A percentile compares a stretch with the other conserved stretches of the same genome.
These are phyloP conservation scores for Fusarium sp. DNA, from an alignment of 2,329 filamentous ascomycete species.

Conservation along the genomic window DNA sequence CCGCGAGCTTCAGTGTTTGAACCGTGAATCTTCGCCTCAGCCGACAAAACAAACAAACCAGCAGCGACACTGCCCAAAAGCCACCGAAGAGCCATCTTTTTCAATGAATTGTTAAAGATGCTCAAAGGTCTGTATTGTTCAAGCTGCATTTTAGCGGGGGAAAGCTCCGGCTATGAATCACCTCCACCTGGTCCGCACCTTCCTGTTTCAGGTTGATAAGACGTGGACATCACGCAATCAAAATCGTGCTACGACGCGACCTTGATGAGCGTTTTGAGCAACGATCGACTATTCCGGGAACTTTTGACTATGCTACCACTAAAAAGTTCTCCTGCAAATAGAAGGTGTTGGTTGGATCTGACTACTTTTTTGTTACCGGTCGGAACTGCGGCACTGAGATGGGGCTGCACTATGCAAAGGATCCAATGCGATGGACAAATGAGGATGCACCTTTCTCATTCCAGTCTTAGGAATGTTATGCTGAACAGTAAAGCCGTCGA, in stretches of 20 bases:
- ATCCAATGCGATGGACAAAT: neutral
- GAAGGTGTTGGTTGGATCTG: neutral
- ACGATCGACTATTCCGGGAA: neutral
- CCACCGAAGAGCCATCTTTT: conserved; percentile 22
- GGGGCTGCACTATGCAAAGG: neutral
- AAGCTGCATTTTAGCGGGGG: conserved; percentile 4
- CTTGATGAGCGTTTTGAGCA: neutral
- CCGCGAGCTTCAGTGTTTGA: neutral
- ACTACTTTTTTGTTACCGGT: neutral
- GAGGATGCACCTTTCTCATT: neutral
- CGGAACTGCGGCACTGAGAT: neutral
- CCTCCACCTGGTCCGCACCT: neutral
- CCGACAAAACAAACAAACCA: conserved; percentile 11
- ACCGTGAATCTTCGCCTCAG: neutral
- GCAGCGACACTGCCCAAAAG: conserved; percentile 14
- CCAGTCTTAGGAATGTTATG: neutral
- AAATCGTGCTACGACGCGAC: neutral
- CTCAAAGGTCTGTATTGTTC: neutral
- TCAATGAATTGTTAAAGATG: conserved; percentile 1
- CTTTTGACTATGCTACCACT: neutral
- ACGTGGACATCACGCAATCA: neutral
- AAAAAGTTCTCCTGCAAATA: neutral
- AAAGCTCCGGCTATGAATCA: neutral
- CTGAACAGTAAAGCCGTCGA: neutral
- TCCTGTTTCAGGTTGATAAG: conserved; percentile 1